Evolutionary conservation across 768 basidiomycete genomes (phyloP).

Genomic region (Mycena indigotica): DNA sequence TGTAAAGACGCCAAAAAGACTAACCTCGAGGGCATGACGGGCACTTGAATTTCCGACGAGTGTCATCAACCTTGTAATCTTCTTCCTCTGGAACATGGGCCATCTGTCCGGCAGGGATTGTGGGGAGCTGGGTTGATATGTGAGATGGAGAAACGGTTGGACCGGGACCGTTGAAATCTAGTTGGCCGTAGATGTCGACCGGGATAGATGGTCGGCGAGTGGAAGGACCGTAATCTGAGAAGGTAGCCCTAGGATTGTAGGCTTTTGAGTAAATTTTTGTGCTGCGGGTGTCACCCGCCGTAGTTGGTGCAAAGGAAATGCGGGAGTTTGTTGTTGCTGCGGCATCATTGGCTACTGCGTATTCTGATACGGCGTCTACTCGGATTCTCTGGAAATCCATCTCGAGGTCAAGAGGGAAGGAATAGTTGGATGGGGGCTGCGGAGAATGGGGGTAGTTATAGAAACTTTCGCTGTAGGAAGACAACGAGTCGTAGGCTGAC

Average conservation of each 20-base stretch:
- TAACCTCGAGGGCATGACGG: constrained; percentile 72
- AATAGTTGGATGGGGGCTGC: constrained; percentile 51
- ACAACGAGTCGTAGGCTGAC: constrained; percentile 70
- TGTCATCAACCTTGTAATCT: constrained; percentile 56
- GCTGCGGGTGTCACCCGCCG: constrained; percentile 33
- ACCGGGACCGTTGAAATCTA: constrained; percentile 49
- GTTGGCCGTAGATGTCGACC: constrained; percentile 50
- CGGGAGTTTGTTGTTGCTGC: constrained; percentile 49
- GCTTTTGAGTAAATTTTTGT: constrained; percentile 38
- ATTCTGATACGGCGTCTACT: constrained; percentile 58
- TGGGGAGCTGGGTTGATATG: constrained; percentile 53
- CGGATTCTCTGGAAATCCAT: constrained; percentile 72
- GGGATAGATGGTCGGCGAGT: constrained; percentile 51
- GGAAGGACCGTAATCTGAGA: constrained; percentile 66
- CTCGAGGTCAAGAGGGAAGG: constrained; percentile 66
- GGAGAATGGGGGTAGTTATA: constrained; percentile 65
- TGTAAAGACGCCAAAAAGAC: constrained; percentile 11
- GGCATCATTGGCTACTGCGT: constrained; percentile 47
- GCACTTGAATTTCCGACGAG: constrained; percentile 81
- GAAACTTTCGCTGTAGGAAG: constrained; percentile 68
- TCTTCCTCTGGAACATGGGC: constrained; percentile 43
- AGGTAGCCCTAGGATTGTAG: constrained; percentile 51
- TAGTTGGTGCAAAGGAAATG: constrained; percentile 58
- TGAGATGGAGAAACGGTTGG: constrained; percentile 60
- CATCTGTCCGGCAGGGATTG: constrained; percentile 46